These are phyloP conservation scores for Russula ochroleuca DNA, from an alignment of 768 basidiomycete genomes.

Conservation along the genomic window DNA sequence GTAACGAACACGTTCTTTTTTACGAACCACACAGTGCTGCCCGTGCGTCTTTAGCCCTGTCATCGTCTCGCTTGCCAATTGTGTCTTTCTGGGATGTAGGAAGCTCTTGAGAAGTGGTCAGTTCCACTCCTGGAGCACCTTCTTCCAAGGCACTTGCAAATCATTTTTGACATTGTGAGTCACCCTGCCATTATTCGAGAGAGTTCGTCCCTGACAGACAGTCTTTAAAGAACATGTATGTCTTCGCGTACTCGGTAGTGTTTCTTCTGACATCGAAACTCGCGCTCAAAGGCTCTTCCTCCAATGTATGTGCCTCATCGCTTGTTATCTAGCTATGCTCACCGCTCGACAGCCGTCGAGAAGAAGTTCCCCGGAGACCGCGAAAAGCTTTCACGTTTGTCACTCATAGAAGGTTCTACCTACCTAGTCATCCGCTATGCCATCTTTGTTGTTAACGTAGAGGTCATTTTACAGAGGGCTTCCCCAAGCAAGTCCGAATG, in stretches of 20 bases:
- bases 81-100: slow-evolving; percentile 38
- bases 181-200: background rate
- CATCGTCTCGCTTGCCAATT: slow-evolving; percentile 1
- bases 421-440: background rate
- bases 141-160: slow-evolving; percentile 86
- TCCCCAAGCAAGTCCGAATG: slow-evolving; percentile 85
- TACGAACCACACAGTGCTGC: slow-evolving; percentile 92
- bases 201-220: slow-evolving; percentile 34
- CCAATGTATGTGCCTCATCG: slow-evolving; percentile 46
- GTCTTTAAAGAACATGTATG: slow-evolving; percentile 48
- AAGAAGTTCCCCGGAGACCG: slow-evolving; percentile 85
- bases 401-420: slow-evolving; percentile 74
- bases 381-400: slow-evolving; percentile 79
- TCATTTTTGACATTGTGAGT: slow-evolving; percentile 80
- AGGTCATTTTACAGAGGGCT: slow-evolving; percentile 54
- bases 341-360: slow-evolving; percentile 61
- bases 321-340: background rate
- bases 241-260: slow-evolving; percentile 8
- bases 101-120: slow-evolving; percentile 89
- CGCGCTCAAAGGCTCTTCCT: slow-evolving; percentile 51
- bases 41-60: slow-evolving; percentile 45
- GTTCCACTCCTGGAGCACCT: slow-evolving; percentile 82
- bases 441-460: background rate
- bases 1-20: slow-evolving; percentile 90
- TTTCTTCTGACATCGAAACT: slow-evolving; percentile 3